Percentiles rank a stretch among this genome's conserved stretches.
phyloP scores from a whole-genome alignment of 352 stramenopile species.

The Phytopythium sindhum region DNA sequence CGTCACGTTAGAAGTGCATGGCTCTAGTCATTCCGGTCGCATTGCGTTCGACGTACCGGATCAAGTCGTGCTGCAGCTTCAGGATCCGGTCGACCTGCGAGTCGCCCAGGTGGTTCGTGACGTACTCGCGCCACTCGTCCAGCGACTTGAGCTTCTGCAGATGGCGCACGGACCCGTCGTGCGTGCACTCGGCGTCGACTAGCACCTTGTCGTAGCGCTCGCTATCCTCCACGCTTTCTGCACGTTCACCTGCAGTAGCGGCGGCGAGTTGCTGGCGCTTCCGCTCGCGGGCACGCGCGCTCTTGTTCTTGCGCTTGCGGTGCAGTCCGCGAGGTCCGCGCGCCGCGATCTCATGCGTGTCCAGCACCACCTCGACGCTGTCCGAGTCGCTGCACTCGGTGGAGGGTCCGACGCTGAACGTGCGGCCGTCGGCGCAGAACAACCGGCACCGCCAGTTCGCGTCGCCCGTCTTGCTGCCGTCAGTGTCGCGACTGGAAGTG shows the following conservation, averaged over 20 bases:
- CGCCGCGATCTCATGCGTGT: constrained; percentile 57
- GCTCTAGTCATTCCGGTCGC: too few relatives aligned
- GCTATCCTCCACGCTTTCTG: background rate
- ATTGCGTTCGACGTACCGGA: constrained; percentile 19
- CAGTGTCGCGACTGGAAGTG: too few relatives aligned
- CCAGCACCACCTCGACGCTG: constrained; percentile 51
- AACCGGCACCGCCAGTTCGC: constrained; percentile 64
- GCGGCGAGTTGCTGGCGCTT: constrained; percentile 40
- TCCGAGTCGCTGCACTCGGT: constrained; percentile 39
- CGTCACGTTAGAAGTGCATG: background rate
- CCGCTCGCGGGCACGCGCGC: constrained; percentile 46
- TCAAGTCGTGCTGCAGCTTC: constrained; percentile 53
- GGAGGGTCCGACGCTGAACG: constrained; percentile 54
- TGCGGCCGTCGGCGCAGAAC: constrained; percentile 76
- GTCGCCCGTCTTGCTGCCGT: background rate
- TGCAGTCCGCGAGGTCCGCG: constrained; percentile 40
- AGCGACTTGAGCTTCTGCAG: constrained; percentile 64
- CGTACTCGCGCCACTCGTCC: constrained; percentile 73
- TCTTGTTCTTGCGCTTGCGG: constrained; percentile 93
- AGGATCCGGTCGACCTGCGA: constrained; percentile 56
- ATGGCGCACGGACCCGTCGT: constrained; percentile 93
- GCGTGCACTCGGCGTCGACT: constrained; percentile 95
- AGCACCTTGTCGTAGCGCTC: constrained; percentile 91
- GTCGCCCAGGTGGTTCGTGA: constrained; percentile 58
- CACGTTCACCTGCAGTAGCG: constrained; percentile 7